These are phyloP conservation scores for Globisporangium lucens DNA, from an alignment of 352 stramenopile genomes.

Conservation along the genomic window DNA sequence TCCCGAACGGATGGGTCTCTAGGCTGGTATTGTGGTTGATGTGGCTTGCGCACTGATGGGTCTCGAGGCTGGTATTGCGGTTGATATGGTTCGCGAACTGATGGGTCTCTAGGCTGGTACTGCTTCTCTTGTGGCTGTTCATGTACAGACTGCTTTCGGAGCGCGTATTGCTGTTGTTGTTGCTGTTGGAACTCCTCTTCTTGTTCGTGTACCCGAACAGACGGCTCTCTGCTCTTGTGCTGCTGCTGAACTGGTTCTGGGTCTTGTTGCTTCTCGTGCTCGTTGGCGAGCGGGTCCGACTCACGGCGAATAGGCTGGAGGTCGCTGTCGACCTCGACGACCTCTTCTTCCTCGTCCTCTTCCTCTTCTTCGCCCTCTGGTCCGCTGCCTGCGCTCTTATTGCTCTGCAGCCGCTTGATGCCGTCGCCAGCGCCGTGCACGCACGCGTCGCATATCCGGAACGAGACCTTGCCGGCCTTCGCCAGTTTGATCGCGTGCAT, in stretches of 20 bases:
- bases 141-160: not conserved
- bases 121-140: not conserved
- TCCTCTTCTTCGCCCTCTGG: constrained; percentile 13
- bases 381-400: constrained; percentile 15
- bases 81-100: not conserved
- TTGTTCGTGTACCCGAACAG: not conserved
- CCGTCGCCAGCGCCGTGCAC: constrained; percentile 31
- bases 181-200: not conserved
- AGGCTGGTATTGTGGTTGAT: not conserved
- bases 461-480: constrained; percentile 47
- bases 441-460: constrained; percentile 64
- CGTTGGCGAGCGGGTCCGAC: not conserved
- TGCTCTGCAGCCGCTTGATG: constrained; percentile 12
- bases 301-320: constrained; percentile 6
- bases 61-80: not conserved
- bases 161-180: not conserved
- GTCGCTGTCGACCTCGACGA: constrained; percentile 8
- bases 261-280: constrained; percentile 7
- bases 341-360: constrained; percentile 11
- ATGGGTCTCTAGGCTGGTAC: not conserved
- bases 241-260: constrained; percentile 7
- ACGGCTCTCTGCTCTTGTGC: not conserved
- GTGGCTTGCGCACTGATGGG: not conserved
- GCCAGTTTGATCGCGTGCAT: constrained; percentile 59
- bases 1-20: not conserved